Evolutionary conservation across 257 asterid species (phyloP).

Genomic region (Paulownia fortunei): DNA sequence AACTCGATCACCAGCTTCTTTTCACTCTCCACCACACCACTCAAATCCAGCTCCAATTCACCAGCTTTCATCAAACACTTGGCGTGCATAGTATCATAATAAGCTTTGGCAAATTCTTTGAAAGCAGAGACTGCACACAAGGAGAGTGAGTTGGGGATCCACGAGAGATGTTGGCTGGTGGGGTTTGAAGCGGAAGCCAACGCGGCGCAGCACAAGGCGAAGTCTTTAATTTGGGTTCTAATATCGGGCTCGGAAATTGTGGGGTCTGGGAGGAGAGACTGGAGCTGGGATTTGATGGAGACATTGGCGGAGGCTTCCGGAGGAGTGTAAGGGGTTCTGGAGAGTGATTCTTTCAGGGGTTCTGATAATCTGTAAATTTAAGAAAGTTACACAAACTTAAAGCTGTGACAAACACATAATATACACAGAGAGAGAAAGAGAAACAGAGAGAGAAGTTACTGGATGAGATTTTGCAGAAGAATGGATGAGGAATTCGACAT

Average conservation of each 20-base stretch:
- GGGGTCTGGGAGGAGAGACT: slow-evolving; percentile 53
- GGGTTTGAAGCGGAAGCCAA: slow-evolving; percentile 69
- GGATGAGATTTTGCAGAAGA: slow-evolving; percentile 47
- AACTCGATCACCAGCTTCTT: slow-evolving; percentile 67
- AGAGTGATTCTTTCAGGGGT: slow-evolving; percentile 48
- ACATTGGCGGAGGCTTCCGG: slow-evolving; percentile 56
- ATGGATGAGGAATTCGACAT: slow-evolving; percentile 49
- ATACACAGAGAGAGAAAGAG: neutral
- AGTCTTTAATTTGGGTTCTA: slow-evolving; percentile 47
- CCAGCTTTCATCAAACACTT: slow-evolving; percentile 53
- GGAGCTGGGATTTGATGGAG: slow-evolving; percentile 71
- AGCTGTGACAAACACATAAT: neutral
- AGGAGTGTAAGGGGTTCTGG: slow-evolving; percentile 58
- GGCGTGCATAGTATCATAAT: slow-evolving; percentile 36
- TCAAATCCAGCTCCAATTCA: slow-evolving; percentile 60
- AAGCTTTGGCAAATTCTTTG: slow-evolving; percentile 48
- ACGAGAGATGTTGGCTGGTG: slow-evolving; percentile 60
- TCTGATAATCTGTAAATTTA: slow-evolving; percentile 57
- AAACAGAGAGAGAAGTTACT: slow-evolving; percentile 34
- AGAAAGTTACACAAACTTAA: neutral
- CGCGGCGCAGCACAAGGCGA: slow-evolving; percentile 73
- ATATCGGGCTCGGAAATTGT: slow-evolving; percentile 35
- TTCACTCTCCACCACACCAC: slow-evolving; percentile 48
- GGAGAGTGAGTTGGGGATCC: slow-evolving; percentile 71
- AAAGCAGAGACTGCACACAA: slow-evolving; percentile 55